phyloP scores from a whole-genome alignment of 306 rosid genomes.

The Dalbergia oliveri region DNA sequence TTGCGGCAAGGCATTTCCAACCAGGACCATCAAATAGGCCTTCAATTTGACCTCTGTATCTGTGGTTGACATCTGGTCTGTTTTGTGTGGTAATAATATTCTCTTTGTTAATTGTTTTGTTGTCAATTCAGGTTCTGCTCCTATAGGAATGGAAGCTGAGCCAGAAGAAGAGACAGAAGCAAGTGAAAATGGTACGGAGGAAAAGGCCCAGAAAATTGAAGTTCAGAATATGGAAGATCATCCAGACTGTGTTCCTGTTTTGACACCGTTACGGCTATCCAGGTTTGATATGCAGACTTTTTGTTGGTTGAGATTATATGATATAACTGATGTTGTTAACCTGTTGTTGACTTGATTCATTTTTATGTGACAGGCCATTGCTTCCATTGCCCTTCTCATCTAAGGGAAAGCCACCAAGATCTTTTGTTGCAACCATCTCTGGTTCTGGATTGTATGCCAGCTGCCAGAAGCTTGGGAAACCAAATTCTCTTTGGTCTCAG shows the following conservation, averaged over 20 bases:
- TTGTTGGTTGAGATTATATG: constrained; percentile 14
- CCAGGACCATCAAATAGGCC: not conserved
- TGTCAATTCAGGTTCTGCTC: constrained; percentile 57
- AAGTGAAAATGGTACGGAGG: constrained; percentile 53
- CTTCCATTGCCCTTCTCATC: constrained; percentile 73
- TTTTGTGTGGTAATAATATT: constrained; percentile 5
- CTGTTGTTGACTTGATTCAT: constrained; percentile 2
- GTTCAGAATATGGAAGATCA: constrained; percentile 65
- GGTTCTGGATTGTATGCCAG: constrained; percentile 60
- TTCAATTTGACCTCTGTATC: constrained; percentile 15
- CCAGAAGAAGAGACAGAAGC: constrained; percentile 74
- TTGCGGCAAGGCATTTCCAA: constrained; percentile 1
- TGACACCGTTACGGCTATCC: constrained; percentile 71
- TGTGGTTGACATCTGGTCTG: not conserved
- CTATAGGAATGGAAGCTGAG: constrained; percentile 59
- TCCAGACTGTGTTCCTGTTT: constrained; percentile 54
- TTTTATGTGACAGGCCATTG: constrained; percentile 55
- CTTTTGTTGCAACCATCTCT: constrained; percentile 65
- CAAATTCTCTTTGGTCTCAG: constrained; percentile 62
- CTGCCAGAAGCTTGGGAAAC: constrained; percentile 63
- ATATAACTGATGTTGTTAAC: not conserved
- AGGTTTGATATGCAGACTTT: constrained; percentile 59
- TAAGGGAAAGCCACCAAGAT: constrained; percentile 69
- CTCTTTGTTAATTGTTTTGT: not conserved
- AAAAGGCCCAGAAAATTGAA: constrained; percentile 64